Base-by-base conservation (phyloP, 2,329 filamentous ascomycete species). In the Botrytis fragariae region DNA sequence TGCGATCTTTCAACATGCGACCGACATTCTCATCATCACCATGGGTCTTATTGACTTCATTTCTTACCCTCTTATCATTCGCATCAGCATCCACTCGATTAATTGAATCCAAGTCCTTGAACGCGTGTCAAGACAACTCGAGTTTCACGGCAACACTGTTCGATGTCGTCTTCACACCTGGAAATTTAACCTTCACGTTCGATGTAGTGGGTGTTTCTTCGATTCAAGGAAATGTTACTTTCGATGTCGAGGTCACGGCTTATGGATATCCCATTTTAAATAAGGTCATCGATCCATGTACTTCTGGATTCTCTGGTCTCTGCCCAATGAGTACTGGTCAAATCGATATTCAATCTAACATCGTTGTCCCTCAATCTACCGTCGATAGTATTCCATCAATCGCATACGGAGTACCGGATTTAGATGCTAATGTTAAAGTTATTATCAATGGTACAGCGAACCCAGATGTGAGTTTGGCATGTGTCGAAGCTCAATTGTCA, bases 241-340 rank as follows among this genome's bases (percentile, higher is more conserved):
- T 96, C 77, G 90, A 94, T 76, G 81, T 97, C 73, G 83, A 90
- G 74, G 88, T 97, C 77, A 88, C 91, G 74, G 95, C 93, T 69
- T 98, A 98, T 81, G 95, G 95, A 70, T 94, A 92, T 83, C 85
- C 88, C 51, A 89, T 93, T 77, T 83, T 95, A 78, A 87, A 87
- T 75, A 84, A 89, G 77, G 89, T 84, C 7, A 82, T 98, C 77
- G 86, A 97, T 80, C 95, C 95, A 63, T 98, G 95, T 85, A 84
- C 88, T 42, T 84, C 86, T 73, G 81, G 83, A 57, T 86, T 97
- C 75, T 83, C 86, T 74, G 93, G 94, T 82, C 88, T 98, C 79
- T 98, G 95, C 83, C 95, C 95, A 74, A 97, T 98, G 94, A 92
- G 90, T 76, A 89, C 93, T 14, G 94, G 94, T 77, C 91, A 92